A percentile compares a stretch with the other conserved stretches of the same genome.
Conservation (phyloP, 2,329 filamentous ascomycete genomes). For the Curvularia verruculosa region DNA sequence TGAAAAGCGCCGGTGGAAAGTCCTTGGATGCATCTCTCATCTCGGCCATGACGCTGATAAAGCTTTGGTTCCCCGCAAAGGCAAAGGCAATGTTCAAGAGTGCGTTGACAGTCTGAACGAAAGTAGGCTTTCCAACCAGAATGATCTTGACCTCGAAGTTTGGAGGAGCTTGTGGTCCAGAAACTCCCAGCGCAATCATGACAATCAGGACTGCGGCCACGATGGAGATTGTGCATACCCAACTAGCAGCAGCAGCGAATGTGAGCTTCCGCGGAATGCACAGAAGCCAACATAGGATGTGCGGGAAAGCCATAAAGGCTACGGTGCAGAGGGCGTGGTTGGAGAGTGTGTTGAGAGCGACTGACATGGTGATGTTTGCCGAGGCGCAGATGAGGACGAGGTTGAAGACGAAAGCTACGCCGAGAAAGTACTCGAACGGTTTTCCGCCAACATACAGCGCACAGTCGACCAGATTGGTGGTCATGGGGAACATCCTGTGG, state of each 20-base stretch:
- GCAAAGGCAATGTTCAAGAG: slow-evolving; percentile 70
- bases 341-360: slow-evolving; percentile 69
- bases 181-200: slow-evolving; percentile 68
- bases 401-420: slow-evolving; percentile 34
- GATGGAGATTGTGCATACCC: slow-evolving; percentile 64
- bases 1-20: slow-evolving; percentile 66
- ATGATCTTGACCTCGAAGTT: slow-evolving; percentile 32
- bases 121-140: slow-evolving; percentile 35
- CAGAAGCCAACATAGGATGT: slow-evolving; percentile 64
- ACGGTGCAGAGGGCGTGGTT: slow-evolving; percentile 68
- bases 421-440: slow-evolving; percentile 35
- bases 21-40: slow-evolving; percentile 63
- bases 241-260: slow-evolving; percentile 65
- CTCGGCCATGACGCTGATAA: slow-evolving; percentile 71
- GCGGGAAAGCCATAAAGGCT: slow-evolving; percentile 65
- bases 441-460: slow-evolving; percentile 36
- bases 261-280: slow-evolving; percentile 67
- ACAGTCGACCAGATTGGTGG: slow-evolving; percentile 40
- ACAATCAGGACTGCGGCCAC: slow-evolving; percentile 68
- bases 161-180: slow-evolving; percentile 47
- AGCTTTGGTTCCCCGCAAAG: slow-evolving; percentile 69
- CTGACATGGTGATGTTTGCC: slow-evolving; percentile 49
- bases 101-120: slow-evolving; percentile 36
- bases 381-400: slow-evolving; percentile 38
- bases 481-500: slow-evolving; percentile 35